Conservation (phyloP, 78 protist species). For the Blattamonas nauphoetae region DNA sequence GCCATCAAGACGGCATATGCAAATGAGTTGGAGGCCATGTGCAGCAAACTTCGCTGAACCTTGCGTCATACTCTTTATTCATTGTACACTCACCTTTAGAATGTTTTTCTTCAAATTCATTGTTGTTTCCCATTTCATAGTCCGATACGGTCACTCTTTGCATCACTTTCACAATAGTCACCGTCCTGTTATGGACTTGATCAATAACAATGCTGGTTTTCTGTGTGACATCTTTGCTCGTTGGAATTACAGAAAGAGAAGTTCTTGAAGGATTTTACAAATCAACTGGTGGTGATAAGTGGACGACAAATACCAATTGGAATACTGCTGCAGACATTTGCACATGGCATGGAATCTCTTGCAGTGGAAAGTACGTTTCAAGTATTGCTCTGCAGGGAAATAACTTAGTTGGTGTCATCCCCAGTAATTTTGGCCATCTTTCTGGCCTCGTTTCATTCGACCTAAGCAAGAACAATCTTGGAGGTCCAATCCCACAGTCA, state of each 20-base stretch:
- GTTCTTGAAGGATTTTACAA: too few relatives aligned
- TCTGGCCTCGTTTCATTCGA: not conserved
- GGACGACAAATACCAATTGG: not conserved
- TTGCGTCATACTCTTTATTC: too few relatives aligned
- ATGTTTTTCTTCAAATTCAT: too few relatives aligned
- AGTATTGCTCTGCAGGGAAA: not conserved
- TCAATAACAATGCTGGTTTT: too few relatives aligned
- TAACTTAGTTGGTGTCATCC: not conserved
- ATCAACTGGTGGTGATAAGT: not conserved
- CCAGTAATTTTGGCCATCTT: not conserved
- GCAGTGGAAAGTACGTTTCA: not conserved
- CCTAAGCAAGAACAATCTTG: not conserved
- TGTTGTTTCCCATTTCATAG: too few relatives aligned
- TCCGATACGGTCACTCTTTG: too few relatives aligned
- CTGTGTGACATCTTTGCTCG: too few relatives aligned
- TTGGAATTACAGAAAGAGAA: too few relatives aligned
- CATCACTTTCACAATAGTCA: too few relatives aligned
- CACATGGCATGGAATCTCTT: not conserved
- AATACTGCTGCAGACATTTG: not conserved
- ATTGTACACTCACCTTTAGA: too few relatives aligned
- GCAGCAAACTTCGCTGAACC: too few relatives aligned
- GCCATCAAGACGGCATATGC: not conserved
- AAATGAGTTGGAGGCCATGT: not conserved
- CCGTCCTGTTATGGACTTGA: too few relatives aligned
- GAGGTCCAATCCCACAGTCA: not conserved